Conservation (phyloP, 345 rosid genomes). For the Cardiospermum halicacabum region DNA sequence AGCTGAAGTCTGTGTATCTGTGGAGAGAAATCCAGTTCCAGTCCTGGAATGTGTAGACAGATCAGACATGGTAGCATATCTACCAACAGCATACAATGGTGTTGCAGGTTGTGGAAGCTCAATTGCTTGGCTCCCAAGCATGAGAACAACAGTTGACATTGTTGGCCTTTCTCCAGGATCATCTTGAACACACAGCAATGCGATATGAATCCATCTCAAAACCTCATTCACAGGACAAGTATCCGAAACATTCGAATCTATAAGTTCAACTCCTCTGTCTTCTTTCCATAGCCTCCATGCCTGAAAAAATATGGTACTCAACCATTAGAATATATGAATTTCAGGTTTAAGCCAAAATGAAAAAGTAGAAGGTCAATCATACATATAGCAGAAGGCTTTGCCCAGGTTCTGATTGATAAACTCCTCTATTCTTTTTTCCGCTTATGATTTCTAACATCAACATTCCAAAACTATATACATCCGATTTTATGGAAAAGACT, state of each 20-base stretch:
- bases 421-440: constrained; percentile 38
- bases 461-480: constrained; percentile 51
- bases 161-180: constrained; percentile 39
- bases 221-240: constrained; percentile 22
- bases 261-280: constrained; percentile 29
- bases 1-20: constrained; percentile 29
- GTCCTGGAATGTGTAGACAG: constrained; percentile 18
- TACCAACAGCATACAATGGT: constrained; percentile 24
- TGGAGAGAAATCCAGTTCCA: constrained; percentile 14
- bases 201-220: constrained; percentile 41
- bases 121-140: constrained; percentile 38
- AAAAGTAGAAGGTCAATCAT: neutral
- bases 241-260: constrained; percentile 24
- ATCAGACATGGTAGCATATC: constrained; percentile 22
- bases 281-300: constrained; percentile 44
- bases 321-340: neutral
- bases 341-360: neutral
- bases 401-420: constrained; percentile 18
- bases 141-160: constrained; percentile 37
- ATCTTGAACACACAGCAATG: constrained; percentile 47
- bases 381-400: constrained; percentile 38
- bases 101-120: constrained; percentile 32
- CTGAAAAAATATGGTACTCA: constrained; percentile 22
- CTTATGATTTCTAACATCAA: constrained; percentile 38
- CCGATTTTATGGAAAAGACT: constrained; percentile 38